A percentile compares a stretch with the other conserved stretches of the same genome.
phyloP scores from a whole-genome alignment of 148 eudicot species.

The Vaccinium myrtillus region DNA sequence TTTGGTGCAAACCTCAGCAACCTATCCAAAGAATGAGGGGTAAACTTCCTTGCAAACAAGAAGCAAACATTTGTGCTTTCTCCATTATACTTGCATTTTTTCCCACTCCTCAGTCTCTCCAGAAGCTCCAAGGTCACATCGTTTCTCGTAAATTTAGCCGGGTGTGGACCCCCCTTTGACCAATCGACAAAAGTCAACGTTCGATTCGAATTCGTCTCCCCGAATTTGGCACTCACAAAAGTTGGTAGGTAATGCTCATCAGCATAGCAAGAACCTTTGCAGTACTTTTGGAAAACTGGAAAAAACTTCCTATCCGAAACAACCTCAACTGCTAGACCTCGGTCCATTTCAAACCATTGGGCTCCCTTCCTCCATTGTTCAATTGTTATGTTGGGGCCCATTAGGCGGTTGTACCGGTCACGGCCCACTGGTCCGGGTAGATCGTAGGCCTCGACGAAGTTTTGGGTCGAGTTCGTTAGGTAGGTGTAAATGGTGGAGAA shows the following conservation, averaged over 20 bases:
- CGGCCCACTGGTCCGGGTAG: conserved; percentile 36
- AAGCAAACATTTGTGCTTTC: conserved; percentile 33
- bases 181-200: conserved; percentile 52
- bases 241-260: conserved; percentile 66
- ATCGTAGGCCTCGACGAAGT: conserved; percentile 42
- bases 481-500: conserved; percentile 49
- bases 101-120: conserved; percentile 34
- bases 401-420: conserved; percentile 41
- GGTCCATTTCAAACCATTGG: conserved; percentile 57
- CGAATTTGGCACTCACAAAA: conserved; percentile 31
- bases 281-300: conserved; percentile 31
- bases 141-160: conserved; percentile 20
- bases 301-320: conserved; percentile 36
- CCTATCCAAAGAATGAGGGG: conserved; percentile 39
- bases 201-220: conserved; percentile 35
- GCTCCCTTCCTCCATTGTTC: conserved; percentile 59
- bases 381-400: conserved; percentile 39
- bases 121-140: conserved; percentile 37
- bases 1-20: conserved; percentile 50
- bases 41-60: conserved; percentile 74
- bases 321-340: conserved; percentile 42
- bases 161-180: conserved; percentile 47
- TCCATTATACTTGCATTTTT: conserved; percentile 44
- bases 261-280: conserved; percentile 48
- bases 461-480: conserved; percentile 44